Evolutionary conservation across 805 yeast genomes (phyloP), one percentile per base, ranked within the genome.

Genomic region (Hanseniaspora singularis): DNA sequence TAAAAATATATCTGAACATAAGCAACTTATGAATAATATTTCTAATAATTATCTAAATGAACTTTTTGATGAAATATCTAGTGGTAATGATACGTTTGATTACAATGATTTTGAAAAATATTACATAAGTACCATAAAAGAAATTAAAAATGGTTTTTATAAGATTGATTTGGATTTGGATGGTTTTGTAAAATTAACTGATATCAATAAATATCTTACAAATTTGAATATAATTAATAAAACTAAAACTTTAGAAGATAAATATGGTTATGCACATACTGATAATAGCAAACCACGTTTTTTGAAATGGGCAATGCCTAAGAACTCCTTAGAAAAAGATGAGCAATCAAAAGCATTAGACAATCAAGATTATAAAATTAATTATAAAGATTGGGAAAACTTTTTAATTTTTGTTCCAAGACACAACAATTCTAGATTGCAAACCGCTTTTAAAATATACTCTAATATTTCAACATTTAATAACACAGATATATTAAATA

Each of bases 301-400:
- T 15, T 30, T 37, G 15, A 46, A 51, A 19, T 63, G 65, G 65
- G 65, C 65, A 1, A 61, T 61, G 34, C 41, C 50, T 28, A 41
- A 46, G 23, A 52, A 46, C 15, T 26, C 31, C 12, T 26, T 31
- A 20, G 33, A 23, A 3, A 9, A 16, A 5, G 20, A 31, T 6
- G 40, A 30, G 3, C 19, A 36, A 12, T 11, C 26, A 15, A 26
- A 11, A 8, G 28, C 28, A n/a, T 19, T 22, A 23, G 33, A 23
- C 8, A 38, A 44, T 10, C 38, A 44, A 31, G 45, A 44, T 12
- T 45, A 46, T 18, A 38, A 27, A 40, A 77, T 89, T 36, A 78
- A 92, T 0, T 84, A 76, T 57, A 86, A 86, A 44, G 89, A 89
- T 55, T 92, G 94, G 74, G 70, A 94, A 53, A 83, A 82, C 54